Base-by-base conservation (phyloP, 2,329 filamentous ascomycete species). In the Thermothelomyces thermophilus region DNA sequence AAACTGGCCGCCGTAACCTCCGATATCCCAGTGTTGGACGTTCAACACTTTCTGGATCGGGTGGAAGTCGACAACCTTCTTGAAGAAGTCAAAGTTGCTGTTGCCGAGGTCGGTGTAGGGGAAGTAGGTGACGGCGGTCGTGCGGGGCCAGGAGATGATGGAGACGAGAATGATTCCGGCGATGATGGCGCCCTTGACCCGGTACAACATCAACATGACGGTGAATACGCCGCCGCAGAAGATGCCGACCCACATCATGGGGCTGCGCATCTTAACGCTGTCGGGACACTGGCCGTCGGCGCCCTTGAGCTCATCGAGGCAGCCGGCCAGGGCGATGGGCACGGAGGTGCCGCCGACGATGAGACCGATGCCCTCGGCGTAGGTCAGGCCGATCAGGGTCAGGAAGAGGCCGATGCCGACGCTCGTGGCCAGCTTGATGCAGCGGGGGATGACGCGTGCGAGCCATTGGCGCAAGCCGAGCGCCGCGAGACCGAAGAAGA, bases 381-480 rank as follows among this genome's bases (percentile, higher is more conserved):
- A 93, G 2, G 86, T 89, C 41, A 88, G 73, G 17, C 84, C 84
- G 55, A 88, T 87, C 42, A 88, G 71, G 17, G 84, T 85, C 41
- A 91, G 74, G 65, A 91, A 94, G 1, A 95, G 73, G 19, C 89
- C 89, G 56, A 94, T 94, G 52, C 89, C 89, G 46, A 88, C 87
- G 55, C 87, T 86, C 14, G 86, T 91, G 13, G 88, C 88, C 48
- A 93, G 80, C 69, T 94, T 95, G 70, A 95, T 90, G 48, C 84
- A 89, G 35, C 80, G 77, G 1, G 89, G 89, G 55, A 94, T 89
- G 37, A 86, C 83, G 57, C 87, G 82, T 16, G 89, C 89, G 22
- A 95, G 79, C 88, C 88, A 94, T 65, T 94, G 89, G 13, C 89
- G 84, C 70, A 95, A 77, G 33, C 89, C 89, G 46, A 90, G 74